Percentiles rank a stretch among this genome's conserved stretches.
Conservation (phyloP, 108 stramenopile genomes). For the Asterionellopsis glacialis region DNA sequence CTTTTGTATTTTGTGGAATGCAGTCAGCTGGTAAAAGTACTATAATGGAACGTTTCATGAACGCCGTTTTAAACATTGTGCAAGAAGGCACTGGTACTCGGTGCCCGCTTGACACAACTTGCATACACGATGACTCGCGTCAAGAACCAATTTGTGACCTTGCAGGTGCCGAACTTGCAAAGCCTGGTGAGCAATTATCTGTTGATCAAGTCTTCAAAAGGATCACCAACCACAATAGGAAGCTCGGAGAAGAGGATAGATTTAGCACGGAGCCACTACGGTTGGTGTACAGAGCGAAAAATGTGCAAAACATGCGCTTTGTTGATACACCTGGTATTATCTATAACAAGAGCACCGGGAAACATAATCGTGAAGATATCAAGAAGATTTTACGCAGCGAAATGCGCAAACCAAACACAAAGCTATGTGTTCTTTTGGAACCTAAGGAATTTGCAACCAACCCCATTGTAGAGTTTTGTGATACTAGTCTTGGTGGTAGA, state of each 20-base stretch:
- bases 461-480: slow-evolving; percentile 65
- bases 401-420: slow-evolving; percentile 59
- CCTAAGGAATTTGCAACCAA: slow-evolving; percentile 73
- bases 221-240: slow-evolving; percentile 57
- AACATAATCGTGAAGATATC: slow-evolving; percentile 71
- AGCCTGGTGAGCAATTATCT: slow-evolving; percentile 32
- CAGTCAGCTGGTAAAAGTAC: slow-evolving; percentile 68
- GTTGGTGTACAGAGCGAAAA: slow-evolving; percentile 52
- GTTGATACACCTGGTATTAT: slow-evolving; percentile 66
- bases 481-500: slow-evolving; percentile 48
- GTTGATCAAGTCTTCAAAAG: slow-evolving; percentile 55
- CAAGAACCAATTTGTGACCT: slow-evolving; percentile 48
- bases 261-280: slow-evolving; percentile 51
- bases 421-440: slow-evolving; percentile 70
- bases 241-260: slow-evolving; percentile 44
- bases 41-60: slow-evolving; percentile 77
- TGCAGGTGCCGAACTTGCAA: slow-evolving; percentile 47
- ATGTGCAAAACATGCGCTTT: slow-evolving; percentile 77
- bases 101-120: slow-evolving; percentile 74
- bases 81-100: slow-evolving; percentile 78
- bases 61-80: slow-evolving; percentile 62
- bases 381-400: slow-evolving; percentile 55
- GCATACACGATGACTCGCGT: slow-evolving; percentile 49
- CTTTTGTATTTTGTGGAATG: slow-evolving; percentile 78
- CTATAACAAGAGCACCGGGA: slow-evolving; percentile 52